These are phyloP conservation scores for Phytophthora fragariaefolia DNA, from an alignment of 352 stramenopile genomes.

Conservation along the genomic window DNA sequence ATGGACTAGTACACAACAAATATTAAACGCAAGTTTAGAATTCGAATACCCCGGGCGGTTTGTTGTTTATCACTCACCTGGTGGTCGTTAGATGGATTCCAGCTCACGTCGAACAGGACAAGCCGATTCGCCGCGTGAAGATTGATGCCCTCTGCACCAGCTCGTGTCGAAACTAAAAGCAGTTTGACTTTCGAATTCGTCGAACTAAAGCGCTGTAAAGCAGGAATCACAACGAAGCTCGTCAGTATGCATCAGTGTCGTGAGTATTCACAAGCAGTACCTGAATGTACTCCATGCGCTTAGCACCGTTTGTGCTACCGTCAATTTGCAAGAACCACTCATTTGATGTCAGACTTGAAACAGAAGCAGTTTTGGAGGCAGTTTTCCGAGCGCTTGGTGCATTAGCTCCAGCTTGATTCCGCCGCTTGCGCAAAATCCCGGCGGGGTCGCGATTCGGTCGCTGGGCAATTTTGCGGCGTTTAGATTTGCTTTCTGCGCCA, in stretches of 20 bases:
- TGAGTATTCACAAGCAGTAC: constrained; percentile 30
- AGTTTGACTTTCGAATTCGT: constrained; percentile 62
- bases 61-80: constrained; percentile 50
- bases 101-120: constrained; percentile 92
- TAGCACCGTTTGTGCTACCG: constrained; percentile 70
- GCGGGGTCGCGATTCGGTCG: constrained; percentile 61
- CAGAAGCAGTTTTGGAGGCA: background rate
- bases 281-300: constrained; percentile 89
- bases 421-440: constrained; percentile 60
- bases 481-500: constrained; percentile 29
- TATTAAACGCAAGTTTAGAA: background rate
- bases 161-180: constrained; percentile 80
- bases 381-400: constrained; percentile 8
- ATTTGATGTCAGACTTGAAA: constrained; percentile 22
- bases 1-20: constrained; percentile 73
- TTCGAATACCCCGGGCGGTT: background rate
- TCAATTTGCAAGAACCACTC: constrained; percentile 87
- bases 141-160: constrained; percentile 90
- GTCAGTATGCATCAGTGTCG: background rate
- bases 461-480: constrained; percentile 36
- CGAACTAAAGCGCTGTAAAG: constrained; percentile 66
- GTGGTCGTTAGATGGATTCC: constrained; percentile 92
- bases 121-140: constrained; percentile 89
- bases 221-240: constrained; percentile 5
- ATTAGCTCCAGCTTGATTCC: constrained; percentile 28